Evolutionary conservation across 352 stramenopile species (phyloP).

Genomic region (Phytophthora syringae): DNA sequence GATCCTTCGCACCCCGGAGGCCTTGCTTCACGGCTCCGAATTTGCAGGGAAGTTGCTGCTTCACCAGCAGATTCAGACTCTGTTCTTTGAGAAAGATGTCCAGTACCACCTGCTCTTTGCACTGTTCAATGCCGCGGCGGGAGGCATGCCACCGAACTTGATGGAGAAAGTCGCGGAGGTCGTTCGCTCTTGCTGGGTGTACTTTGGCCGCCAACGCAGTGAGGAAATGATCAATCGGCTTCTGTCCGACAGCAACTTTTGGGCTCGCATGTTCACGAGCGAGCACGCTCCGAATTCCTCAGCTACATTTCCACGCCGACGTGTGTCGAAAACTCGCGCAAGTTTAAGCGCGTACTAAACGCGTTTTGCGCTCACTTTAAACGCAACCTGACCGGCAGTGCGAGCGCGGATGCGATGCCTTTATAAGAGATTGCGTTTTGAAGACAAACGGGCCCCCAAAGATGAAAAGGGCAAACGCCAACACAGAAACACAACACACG

Average conservation of each 20-base stretch:
- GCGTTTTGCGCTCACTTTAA: conserved; percentile 85
- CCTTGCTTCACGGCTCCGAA: conserved; percentile 53
- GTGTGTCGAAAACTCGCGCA: conserved; percentile 78
- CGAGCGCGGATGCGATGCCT: conserved; percentile 17
- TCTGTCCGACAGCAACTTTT: conserved; percentile 68
- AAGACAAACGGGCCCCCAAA: too few relatives aligned
- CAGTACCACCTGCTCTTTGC: conserved; percentile 74
- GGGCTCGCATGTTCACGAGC: conserved; percentile 60
- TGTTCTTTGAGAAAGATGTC: conserved; percentile 85
- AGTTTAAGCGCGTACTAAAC: conserved; percentile 79
- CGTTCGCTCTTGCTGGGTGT: conserved; percentile 77
- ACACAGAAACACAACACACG: too few relatives aligned
- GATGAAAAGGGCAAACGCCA: too few relatives aligned
- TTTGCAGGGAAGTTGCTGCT: conserved; percentile 64
- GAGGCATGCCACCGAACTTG: conserved; percentile 62
- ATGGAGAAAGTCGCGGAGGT: conserved; percentile 75
- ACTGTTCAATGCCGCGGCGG: conserved; percentile 69
- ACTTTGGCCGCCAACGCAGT: conserved; percentile 66
- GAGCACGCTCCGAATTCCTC: conserved; percentile 63
- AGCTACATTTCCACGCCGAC: conserved; percentile 62
- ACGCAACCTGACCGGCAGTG: conserved; percentile 44
- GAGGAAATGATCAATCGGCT: conserved; percentile 68
- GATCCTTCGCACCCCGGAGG: conserved; percentile 63
- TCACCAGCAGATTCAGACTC: conserved; percentile 64
- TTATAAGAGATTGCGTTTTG: conserved; percentile 12